Evolutionary conservation across 306 rosid genomes (phyloP), one percentile per base, ranked within the genome.

Genomic region (Pyrus betulifolia): DNA sequence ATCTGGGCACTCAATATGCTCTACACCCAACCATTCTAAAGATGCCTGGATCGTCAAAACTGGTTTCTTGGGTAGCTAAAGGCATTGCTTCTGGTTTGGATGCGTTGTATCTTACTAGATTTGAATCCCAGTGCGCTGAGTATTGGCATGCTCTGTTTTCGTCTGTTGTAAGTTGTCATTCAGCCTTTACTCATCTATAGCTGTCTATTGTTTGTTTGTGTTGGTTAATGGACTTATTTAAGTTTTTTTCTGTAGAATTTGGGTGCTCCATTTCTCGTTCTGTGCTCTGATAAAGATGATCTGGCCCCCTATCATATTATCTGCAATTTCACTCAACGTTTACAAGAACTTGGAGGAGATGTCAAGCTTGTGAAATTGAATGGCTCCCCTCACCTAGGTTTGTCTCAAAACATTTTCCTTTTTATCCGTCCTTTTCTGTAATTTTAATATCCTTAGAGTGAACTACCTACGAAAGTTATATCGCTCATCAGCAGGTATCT

Each of bases 181-280:
- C 60, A 19, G 22, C 42, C 45, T 71, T 77, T 15, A 55, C 69
- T 52, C 71, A 13, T 35, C 66, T 63, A 11, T 71, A 28, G 1
- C 35, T 55, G 23, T 64, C 19, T 11, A 57, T 59, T 21, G 4
- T 15, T 70, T 51, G n/a, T 75, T 78, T 70, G 18, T 44, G 5
- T 67, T 49, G 4, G 71, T 68, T 79, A 23, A 21, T 75, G n/a
- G 18, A 33, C 18, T n/a, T 51, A 11, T 70, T 79, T 40, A 40
- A 74, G 63, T 58, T 79, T 67, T 61, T 52, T 42, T n/a, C 18
- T 70, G 74, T 69, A 95, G 99, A 91, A 91, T 79, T 82, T 92
- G 57, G 97, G 97, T 65, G 97, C 99, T 73, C 96, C 99, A 14
- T 92, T 85, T 89, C 99, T 95, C 84, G 76, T 95, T 76, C 72